Evolutionary conservation across 495 filamentous ascomycete genomes (phyloP).

Genomic region (Tetracladium marchalianum): DNA sequence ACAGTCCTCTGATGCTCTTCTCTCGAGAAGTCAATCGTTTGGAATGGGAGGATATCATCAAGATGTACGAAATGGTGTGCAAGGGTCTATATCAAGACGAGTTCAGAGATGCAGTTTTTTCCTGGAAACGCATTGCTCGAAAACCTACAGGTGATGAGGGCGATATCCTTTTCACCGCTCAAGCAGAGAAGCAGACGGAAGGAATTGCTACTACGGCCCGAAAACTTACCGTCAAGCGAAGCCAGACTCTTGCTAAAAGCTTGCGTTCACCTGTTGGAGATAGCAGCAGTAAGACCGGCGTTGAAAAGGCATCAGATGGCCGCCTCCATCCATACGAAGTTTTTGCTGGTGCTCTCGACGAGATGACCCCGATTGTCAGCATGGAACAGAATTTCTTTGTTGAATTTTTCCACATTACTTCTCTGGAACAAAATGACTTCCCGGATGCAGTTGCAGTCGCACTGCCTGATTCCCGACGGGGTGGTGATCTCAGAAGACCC

Average conservation of each 20-base stretch:
- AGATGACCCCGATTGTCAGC: slow-evolving; percentile 67
- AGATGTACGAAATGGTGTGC: slow-evolving; percentile 67
- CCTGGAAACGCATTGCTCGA: slow-evolving; percentile 74
- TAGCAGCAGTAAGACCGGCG: slow-evolving; percentile 40
- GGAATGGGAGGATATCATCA: slow-evolving; percentile 72
- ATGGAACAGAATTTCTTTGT: slow-evolving; percentile 93
- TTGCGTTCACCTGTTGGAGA: slow-evolving; percentile 61
- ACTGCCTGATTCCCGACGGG: slow-evolving; percentile 53
- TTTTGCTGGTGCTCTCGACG: slow-evolving; percentile 70
- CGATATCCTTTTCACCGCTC: slow-evolving; percentile 78
- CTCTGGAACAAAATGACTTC: slow-evolving; percentile 68
- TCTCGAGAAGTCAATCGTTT: slow-evolving; percentile 67
- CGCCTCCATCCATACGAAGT: slow-evolving; percentile 68
- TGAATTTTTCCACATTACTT: slow-evolving; percentile 85
- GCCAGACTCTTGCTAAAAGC: slow-evolving; percentile 67
- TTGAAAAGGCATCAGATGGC: slow-evolving; percentile 57
- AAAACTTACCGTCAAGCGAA: slow-evolving; percentile 86
- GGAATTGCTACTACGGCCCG: slow-evolving; percentile 53
- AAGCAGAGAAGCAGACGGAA: slow-evolving; percentile 68
- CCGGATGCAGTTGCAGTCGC: slow-evolving; percentile 60
- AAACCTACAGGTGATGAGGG: slow-evolving; percentile 77
- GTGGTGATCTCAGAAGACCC: slow-evolving; percentile 59
- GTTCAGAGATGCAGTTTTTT: slow-evolving; percentile 65
- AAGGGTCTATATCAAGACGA: slow-evolving; percentile 71
- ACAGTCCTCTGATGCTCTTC: slow-evolving; percentile 77